These are phyloP conservation scores for Thelonectria blattea DNA, from an alignment of 2,329 filamentous ascomycete species.

Conservation along the genomic window DNA sequence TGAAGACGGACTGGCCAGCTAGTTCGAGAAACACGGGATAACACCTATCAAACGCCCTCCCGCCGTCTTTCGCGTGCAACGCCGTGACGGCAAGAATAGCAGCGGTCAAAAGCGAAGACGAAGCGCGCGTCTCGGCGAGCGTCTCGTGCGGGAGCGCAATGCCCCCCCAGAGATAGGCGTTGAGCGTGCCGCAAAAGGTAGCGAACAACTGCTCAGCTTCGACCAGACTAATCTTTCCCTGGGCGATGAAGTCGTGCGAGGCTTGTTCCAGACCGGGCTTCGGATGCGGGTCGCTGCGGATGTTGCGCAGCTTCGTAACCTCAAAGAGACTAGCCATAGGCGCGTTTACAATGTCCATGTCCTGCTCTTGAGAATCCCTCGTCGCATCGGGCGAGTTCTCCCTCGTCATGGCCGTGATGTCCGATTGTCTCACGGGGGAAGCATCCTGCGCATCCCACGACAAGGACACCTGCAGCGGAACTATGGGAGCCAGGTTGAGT, in stretches of 20 bases:
- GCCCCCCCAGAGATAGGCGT: slow-evolving; percentile 43
- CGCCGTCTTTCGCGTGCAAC: slow-evolving; percentile 41
- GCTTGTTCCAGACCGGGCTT: slow-evolving; percentile 22
- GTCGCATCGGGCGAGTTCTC: slow-evolving; percentile 40
- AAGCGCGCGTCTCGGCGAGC: slow-evolving; percentile 37
- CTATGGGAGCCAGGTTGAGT: slow-evolving; percentile 24
- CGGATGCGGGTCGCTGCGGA: slow-evolving; percentile 40
- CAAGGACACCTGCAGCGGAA: not conserved
- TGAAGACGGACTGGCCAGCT: slow-evolving; percentile 63
- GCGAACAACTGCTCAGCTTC: slow-evolving; percentile 40
- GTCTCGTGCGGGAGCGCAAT: slow-evolving; percentile 40
- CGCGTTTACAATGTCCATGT: slow-evolving; percentile 40
- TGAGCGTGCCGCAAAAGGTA: slow-evolving; percentile 39
- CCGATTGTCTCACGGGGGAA: slow-evolving; percentile 5
- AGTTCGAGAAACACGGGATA: slow-evolving; percentile 64
- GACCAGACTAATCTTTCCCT: slow-evolving; percentile 34
- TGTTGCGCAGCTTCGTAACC: slow-evolving; percentile 42
- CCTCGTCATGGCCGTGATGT: slow-evolving; percentile 41
- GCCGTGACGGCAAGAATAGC: slow-evolving; percentile 44
- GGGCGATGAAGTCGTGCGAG: slow-evolving; percentile 38
- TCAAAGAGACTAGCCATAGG: slow-evolving; percentile 44
- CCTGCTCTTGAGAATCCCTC: slow-evolving; percentile 28
- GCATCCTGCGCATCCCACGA: not conserved
- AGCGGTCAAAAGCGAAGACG: slow-evolving; percentile 39
- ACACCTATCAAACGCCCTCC: slow-evolving; percentile 59